A percentile compares a stretch with the other conserved stretches of the same genome.
phyloP scores from a whole-genome alignment of 805 yeast species.

The Pichia californica region DNA sequence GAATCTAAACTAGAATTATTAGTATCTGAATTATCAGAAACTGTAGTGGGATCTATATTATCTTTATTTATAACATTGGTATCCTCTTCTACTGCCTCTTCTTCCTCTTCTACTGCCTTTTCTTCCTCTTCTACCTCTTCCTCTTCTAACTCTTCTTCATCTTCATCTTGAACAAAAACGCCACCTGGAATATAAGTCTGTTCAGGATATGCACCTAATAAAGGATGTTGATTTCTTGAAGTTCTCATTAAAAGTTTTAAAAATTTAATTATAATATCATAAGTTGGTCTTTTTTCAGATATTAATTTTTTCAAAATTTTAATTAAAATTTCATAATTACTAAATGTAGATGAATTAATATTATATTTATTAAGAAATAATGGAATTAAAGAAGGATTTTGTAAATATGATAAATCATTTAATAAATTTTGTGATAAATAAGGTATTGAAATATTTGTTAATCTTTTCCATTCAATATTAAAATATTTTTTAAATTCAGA shows the following conservation, averaged over 20 bases:
- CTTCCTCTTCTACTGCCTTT: no score
- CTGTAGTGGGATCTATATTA: no score
- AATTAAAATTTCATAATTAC: no score
- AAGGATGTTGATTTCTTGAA: slow-evolving; percentile 9
- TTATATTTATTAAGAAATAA: neutral
- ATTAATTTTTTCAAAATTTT: neutral
- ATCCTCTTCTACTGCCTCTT: neutral
- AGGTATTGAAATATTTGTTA: neutral
- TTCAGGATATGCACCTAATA: slow-evolving; percentile 8
- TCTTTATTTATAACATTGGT: neutral
- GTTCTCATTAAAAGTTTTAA: slow-evolving; percentile 8
- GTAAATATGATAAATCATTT: slow-evolving; percentile 4
- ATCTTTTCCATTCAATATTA: neutral
- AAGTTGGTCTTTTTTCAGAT: neutral
- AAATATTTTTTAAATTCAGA: slow-evolving; percentile 16
- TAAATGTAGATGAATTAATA: no score
- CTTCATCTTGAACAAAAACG: neutral
- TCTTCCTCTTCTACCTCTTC: neutral
- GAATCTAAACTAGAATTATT: neutral
- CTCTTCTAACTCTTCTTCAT: neutral
- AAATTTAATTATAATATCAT: slow-evolving; percentile 5
- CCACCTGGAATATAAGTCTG: slow-evolving; percentile 9
- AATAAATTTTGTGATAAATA: neutral
- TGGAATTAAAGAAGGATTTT: slow-evolving; percentile 2
- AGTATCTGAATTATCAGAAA: no score